Percentiles rank a stretch among this genome's conserved stretches.
Conservation (phyloP, 2,329 filamentous ascomycete genomes). For the Claviceps cyperi region DNA sequence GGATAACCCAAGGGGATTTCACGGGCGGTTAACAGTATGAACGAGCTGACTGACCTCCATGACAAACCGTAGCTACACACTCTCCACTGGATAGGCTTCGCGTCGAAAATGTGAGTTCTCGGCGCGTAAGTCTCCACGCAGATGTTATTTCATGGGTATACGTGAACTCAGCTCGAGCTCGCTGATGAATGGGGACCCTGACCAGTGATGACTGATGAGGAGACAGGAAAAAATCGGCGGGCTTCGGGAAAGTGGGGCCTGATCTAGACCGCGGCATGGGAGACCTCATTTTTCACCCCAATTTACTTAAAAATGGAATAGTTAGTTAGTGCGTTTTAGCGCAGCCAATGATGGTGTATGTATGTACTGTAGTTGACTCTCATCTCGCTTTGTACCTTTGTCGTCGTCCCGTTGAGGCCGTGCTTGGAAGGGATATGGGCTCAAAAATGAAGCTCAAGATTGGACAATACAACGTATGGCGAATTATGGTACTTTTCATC, state of each 20-base stretch:
- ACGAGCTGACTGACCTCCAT: conserved; percentile 17
- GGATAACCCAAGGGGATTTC: not conserved
- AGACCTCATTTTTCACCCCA: no score
- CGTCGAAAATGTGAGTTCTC: not conserved
- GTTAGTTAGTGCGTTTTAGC: no score
- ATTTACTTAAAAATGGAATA: no score
- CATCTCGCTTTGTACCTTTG: no score
- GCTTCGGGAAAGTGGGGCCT: not conserved
- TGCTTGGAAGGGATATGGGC: no score
- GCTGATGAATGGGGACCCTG: not conserved
- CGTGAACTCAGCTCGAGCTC: not conserved
- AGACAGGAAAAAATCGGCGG: not conserved
- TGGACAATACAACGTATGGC: no score
- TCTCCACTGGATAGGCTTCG: not conserved
- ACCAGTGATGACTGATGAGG: not conserved
- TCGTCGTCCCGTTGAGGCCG: no score
- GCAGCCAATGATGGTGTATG: no score
- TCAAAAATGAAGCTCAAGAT: no score
- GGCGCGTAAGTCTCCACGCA: not conserved
- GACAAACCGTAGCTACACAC: not conserved
- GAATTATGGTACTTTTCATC: no score
- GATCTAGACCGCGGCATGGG: no score
- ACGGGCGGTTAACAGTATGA: not conserved
- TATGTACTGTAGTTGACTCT: no score
- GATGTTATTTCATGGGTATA: not conserved